Percentiles rank a stretch among this genome's conserved stretches.
Evolutionary conservation across 2,329 filamentous ascomycete genomes (phyloP).

Genomic region (Cadophora gregata): DNA sequence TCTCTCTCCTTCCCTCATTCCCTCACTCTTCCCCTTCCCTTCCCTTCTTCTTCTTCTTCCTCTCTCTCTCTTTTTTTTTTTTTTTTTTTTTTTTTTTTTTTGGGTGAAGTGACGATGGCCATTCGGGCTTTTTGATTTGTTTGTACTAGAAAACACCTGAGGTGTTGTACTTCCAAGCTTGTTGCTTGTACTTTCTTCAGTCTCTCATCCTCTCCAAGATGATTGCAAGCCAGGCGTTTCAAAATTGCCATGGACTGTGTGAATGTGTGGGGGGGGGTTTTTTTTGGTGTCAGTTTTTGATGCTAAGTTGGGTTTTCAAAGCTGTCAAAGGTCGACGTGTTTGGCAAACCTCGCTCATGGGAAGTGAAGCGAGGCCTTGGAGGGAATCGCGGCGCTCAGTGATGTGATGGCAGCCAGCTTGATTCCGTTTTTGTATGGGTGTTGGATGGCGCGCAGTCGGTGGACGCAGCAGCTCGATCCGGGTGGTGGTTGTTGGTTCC

Average conservation of each 20-base stretch:
- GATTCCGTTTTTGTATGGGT: not conserved
- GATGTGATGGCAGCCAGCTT: not conserved
- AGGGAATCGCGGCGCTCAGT: constrained; percentile 7
- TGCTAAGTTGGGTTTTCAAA: constrained; percentile 7
- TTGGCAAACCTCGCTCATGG: constrained; percentile 11
- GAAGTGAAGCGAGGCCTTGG: constrained; percentile 3
- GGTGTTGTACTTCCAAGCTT: constrained; percentile 1
- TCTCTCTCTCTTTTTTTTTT: too few species aligned
- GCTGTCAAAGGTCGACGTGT: not conserved
- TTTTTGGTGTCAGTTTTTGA: constrained; percentile 3
- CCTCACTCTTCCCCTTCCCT: too few species aligned
- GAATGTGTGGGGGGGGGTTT: too few species aligned
- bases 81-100: not conserved
- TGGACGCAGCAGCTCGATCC: not conserved
- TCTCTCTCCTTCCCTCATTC: too few species aligned
- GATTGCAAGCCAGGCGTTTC: not conserved
- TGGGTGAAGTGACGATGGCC: not conserved
- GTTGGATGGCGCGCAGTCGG: not conserved
- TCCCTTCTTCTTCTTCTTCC: too few species aligned
- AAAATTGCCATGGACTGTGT: not conserved
- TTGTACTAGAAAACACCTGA: constrained; percentile 2
- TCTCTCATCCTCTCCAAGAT: constrained; percentile 6
- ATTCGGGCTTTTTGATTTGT: not conserved
- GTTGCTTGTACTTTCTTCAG: not conserved
- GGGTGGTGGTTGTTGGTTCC: not conserved